phyloP scores from a whole-genome alignment of 768 basidiomycete genomes.

The Kwoniella mangroviensis region DNA sequence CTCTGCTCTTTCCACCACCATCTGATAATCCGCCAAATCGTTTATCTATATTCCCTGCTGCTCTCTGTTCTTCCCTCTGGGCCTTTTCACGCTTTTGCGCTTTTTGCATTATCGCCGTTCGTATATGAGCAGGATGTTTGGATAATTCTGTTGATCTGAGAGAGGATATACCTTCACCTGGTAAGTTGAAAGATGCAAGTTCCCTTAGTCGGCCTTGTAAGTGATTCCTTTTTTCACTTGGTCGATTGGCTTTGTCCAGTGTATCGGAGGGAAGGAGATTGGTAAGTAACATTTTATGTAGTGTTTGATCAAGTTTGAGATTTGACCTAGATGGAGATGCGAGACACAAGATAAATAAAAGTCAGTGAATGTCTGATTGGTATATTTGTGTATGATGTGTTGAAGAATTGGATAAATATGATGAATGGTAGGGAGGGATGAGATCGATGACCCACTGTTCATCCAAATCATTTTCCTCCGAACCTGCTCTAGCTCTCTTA shows the following conservation, averaged over 20 bases:
- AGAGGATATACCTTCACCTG: slow-evolving; percentile 46
- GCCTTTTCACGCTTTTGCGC: slow-evolving; percentile 37
- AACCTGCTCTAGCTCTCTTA: slow-evolving; percentile 20
- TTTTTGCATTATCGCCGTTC: slow-evolving; percentile 52
- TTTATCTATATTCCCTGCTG: slow-evolving; percentile 45
- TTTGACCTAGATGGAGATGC: slow-evolving; percentile 38
- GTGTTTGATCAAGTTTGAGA: slow-evolving; percentile 55
- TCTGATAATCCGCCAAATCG: slow-evolving; percentile 45
- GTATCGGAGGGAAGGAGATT: slow-evolving; percentile 45
- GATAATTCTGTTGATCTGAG: slow-evolving; percentile 33
- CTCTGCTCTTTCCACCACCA: slow-evolving; percentile 25
- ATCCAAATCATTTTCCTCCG: slow-evolving; percentile 36
- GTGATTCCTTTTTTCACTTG: slow-evolving; percentile 53
- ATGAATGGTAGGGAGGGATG: neutral
- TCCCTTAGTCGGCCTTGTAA: slow-evolving; percentile 47
- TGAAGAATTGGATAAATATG: neutral
- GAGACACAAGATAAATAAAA: too few species aligned
- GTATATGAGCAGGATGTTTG: slow-evolving; percentile 48
- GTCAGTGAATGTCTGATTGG: neutral
- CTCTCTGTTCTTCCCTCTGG: slow-evolving; percentile 41
- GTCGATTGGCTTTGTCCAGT: slow-evolving; percentile 33
- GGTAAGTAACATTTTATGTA: slow-evolving; percentile 55
- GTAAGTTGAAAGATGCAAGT: slow-evolving; percentile 42
- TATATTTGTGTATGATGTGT: neutral
- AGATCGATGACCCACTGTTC: slow-evolving; percentile 37